Evolutionary conservation across 306 rosid genomes (phyloP).

Genomic region (Nissolia schottii): DNA sequence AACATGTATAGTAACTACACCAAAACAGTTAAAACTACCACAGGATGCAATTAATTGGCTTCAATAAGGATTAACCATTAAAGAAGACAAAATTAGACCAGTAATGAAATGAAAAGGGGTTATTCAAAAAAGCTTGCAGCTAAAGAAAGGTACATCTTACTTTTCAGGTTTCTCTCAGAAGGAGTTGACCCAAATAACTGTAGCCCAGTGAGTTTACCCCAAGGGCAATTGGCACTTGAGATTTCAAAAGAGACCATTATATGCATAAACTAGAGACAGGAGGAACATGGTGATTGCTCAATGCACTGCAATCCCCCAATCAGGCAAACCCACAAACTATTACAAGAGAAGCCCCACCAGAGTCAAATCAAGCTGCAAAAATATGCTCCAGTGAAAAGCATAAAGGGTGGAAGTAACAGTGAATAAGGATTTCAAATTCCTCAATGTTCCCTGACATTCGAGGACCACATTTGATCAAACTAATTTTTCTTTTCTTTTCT

Average conservation of each 20-base stretch:
- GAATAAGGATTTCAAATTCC: slow-evolving; percentile 18
- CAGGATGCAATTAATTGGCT: background rate
- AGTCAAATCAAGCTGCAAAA: slow-evolving; percentile 33
- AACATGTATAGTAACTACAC: background rate
- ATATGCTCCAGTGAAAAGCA: slow-evolving; percentile 27
- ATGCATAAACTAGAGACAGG: background rate
- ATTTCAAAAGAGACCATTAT: background rate
- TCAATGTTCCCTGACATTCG: slow-evolving; percentile 27
- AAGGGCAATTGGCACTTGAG: background rate
- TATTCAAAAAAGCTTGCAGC: background rate
- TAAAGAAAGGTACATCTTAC: background rate
- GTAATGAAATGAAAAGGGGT: background rate
- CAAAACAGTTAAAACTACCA: slow-evolving; percentile 3
- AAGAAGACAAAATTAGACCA: background rate
- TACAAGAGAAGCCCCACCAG: slow-evolving; percentile 28
- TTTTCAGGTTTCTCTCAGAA: background rate
- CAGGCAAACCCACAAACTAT: slow-evolving; percentile 22
- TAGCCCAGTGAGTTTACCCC: slow-evolving; percentile 12
- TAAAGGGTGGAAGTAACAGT: slow-evolving; percentile 10
- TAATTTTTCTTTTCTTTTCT: background rate
- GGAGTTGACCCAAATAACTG: slow-evolving; percentile 8
- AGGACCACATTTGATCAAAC: slow-evolving; percentile 29
- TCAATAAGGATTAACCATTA: background rate
- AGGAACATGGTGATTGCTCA: slow-evolving; percentile 16
- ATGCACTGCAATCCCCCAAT: background rate